phyloP scores from a whole-genome alignment of 163 green algal genomes.

The Prototheca wickerhamii region DNA sequence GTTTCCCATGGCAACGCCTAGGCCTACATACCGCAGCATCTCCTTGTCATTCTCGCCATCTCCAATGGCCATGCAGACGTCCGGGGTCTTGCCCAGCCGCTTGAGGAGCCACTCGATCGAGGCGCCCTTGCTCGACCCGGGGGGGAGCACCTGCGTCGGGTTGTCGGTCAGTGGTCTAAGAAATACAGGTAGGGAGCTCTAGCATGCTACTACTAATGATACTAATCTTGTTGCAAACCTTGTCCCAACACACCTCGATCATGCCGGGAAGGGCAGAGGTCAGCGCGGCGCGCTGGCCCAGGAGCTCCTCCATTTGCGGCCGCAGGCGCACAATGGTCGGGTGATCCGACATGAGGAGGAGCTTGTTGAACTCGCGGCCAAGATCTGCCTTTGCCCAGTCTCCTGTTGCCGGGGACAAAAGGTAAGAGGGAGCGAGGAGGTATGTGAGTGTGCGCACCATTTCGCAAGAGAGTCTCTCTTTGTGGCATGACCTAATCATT shows the following conservation, averaged over 20 bases:
- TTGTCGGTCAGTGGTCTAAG: slow-evolving; percentile 69
- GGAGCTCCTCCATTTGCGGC: slow-evolving; percentile 19
- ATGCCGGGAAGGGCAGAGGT: slow-evolving; percentile 66
- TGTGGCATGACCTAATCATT: too few relatives aligned
- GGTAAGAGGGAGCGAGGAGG: too few relatives aligned
- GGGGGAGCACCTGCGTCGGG: slow-evolving; percentile 87
- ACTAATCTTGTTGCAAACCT: slow-evolving; percentile 57
- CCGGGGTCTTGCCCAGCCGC: background rate
- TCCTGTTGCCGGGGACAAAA: background rate
- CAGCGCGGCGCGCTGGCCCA: slow-evolving; percentile 35
- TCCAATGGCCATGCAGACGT: slow-evolving; percentile 39
- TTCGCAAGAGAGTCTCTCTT: too few relatives aligned
- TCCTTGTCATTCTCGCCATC: slow-evolving; percentile 74
- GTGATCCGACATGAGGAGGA: background rate
- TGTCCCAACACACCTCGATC: slow-evolving; percentile 68
- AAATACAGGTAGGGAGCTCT: slow-evolving; percentile 39
- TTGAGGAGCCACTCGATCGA: slow-evolving; percentile 19
- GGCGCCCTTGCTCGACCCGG: slow-evolving; percentile 66
- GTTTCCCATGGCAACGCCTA: slow-evolving; percentile 89
- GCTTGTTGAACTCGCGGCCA: background rate
- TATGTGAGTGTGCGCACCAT: too few relatives aligned
- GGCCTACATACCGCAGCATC: slow-evolving; percentile 54
- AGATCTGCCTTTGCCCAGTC: background rate
- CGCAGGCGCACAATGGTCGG: background rate
- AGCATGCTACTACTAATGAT: slow-evolving; percentile 45